phyloP scores from a whole-genome alignment of 352 stramenopile genomes.

The Salisapilia sapeloensis region DNA sequence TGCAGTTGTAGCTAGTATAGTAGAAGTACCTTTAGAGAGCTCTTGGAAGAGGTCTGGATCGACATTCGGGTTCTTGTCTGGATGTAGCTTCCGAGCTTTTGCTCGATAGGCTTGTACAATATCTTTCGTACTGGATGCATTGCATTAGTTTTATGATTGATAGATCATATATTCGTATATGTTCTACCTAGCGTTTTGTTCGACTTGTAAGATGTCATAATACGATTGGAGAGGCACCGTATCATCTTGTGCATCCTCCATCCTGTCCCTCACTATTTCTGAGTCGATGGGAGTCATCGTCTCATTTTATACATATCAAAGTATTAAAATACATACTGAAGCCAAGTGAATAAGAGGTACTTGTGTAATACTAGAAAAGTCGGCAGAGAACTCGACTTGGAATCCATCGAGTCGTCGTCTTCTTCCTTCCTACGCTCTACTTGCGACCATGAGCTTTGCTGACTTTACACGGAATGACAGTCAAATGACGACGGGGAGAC shows the following conservation, averaged over 20 bases:
- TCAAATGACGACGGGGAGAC: background rate
- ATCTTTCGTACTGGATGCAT: constrained; percentile 51
- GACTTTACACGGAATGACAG: constrained; percentile 21
- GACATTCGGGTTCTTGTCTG: constrained; percentile 90
- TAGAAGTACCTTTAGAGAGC: constrained; percentile 26
- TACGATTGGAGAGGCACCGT: too few relatives aligned
- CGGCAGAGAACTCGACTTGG: too few relatives aligned
- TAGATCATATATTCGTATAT: background rate
- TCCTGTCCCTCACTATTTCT: too few relatives aligned
- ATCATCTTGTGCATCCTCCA: too few relatives aligned
- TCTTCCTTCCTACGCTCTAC: too few relatives aligned
- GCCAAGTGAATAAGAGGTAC: too few relatives aligned
- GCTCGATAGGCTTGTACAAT: constrained; percentile 93
- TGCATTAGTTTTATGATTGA: background rate
- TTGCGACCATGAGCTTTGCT: constrained; percentile 66
- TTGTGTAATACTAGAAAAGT: too few relatives aligned
- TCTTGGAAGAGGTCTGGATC: constrained; percentile 81
- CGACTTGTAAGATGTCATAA: constrained; percentile 1
- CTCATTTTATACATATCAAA: too few relatives aligned
- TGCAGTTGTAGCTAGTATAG: background rate
- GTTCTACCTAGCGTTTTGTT: background rate
- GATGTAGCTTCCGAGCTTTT: constrained; percentile 88
- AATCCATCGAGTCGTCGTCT: too few relatives aligned
- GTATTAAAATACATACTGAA: too few relatives aligned
- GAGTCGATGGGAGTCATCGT: too few relatives aligned